Base-by-base conservation (phyloP, 192 early-diverging fungal species). In the Coemansia sp. region DNA sequence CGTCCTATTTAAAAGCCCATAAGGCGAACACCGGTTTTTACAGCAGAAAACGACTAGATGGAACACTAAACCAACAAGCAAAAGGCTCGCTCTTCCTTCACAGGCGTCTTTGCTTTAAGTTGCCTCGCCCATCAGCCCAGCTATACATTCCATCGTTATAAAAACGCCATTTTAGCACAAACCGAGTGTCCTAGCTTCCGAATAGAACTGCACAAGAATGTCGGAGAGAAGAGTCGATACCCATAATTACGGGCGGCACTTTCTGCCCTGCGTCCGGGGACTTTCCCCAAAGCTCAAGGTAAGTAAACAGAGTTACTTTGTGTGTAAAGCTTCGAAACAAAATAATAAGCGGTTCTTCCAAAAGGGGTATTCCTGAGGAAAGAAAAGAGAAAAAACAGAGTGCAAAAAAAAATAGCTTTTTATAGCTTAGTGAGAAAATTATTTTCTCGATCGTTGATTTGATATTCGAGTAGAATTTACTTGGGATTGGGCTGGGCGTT, bases 211-310 rank as follows among this genome's bases (percentile, higher is more conserved):
- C 29, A 14, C 9, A 10, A 31, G 21, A 23, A 14, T 36, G 5
- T 20, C 5, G 20, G 30, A 8, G 10, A 31, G 38, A 53, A 53
- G 50, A 52, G 50, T 50, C 58, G 62, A 64, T 75, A 75, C 72
- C 72, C 68, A 19, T n/a, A 25, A 62, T 75, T 75, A 75, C 66
- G 68, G 72, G 72, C 62, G 72, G 72, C 72, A 75, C 65, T 75
- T 75, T 75, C 72, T 75, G 72, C 72, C 72, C 72, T 45, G 46
- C 32, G 72, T 75, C 72, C 72, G 72, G 72, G 72, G 72, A 75
- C 72, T 75, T 75, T 75, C 65, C 72, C 72, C 66, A 75, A 75
- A 75, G 72, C 72, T 51, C 25, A 50, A 4, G 38, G 19, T 44
- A 17, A 51, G 17, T 22, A 43, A 43, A 41, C 29, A 29, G 0